Evolutionary conservation across 345 rosid species (phyloP), one percentile per base, ranked within the genome.

Genomic region (Salix viminalis): DNA sequence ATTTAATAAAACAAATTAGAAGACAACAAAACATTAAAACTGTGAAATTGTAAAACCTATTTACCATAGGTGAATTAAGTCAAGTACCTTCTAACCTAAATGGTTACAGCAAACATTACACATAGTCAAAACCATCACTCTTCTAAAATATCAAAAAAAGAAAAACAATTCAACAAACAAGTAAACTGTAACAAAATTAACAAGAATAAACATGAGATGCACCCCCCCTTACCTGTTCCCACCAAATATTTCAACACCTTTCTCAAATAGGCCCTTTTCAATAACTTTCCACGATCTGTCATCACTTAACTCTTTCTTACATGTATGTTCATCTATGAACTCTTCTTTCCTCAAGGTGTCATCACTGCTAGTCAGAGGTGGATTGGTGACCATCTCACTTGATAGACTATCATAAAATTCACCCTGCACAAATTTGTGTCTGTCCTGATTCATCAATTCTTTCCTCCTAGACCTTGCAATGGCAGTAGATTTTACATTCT

Each of bases 221-320:
- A 60, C 21, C 37, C 39, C 39, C 36, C 84, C 93, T 65, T 42
- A 96, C 99, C 97, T 90, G 83, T 94, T 92, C 87, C 91, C 86
- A 69, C 98, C 99, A 87, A 92, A 96, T 78, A 96, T 94, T 87
- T 96, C 94, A 54, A 94, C 81, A 71, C 98, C 98, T 86, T 96
- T 96, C 79, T 91, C 94, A 77, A 88, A 91, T 68, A 96, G 94
- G 84, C 94, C 84, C 87, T 91, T 91, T 79, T 96, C 99, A 75
- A 93, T 81, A 73, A 92, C 83, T 84, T 91, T 91, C 98, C 98
- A 96, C 32, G 91, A 87, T 76, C 81, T 87, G 52, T 81, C 85
- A 83, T 80, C 90, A 81, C 79, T 75, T 66, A 71, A 34, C 77
- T 87, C 92, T 83, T 75, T 85, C 80, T 80, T 88, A 82, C 87